Base-by-base conservation (phyloP, 2,329 filamentous ascomycete species). In the Plectosphaerella plurivora region DNA sequence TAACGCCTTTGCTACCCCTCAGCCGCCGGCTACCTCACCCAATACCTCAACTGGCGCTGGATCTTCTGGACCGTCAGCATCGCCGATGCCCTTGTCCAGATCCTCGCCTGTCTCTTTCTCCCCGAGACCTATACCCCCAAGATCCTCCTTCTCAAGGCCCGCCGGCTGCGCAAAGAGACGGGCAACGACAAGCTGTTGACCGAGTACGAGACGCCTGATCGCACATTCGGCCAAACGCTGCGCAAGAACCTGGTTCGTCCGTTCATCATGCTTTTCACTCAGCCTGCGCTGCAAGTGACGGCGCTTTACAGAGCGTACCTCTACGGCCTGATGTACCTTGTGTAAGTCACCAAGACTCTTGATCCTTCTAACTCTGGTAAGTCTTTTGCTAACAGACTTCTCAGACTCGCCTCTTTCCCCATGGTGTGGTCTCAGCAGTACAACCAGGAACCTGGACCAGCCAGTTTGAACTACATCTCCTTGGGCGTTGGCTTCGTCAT, bases 281-380 rank as follows among this genome's bases (percentile, higher is more conserved):
- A 79, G 12, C 77, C 78, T 0, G 74, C 79, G 7, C 67, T 82
- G 9, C 70, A 79, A 45, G 63, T 78, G 2, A 70, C 80, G 3
- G 73, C 75, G 0, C 57, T 78, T 1, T 78, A 78, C 52, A 68
- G 77, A 10, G 73, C 75, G 0, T 71, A 79, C 22, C 61, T 78
- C 3, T 83, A 81, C 55, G 77, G 78, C 1, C 71, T 79, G n/a
- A 70, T 82, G 47, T 82, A 81, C 54, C 65, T 82, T 3, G 67
- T 81, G 55, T 67, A 58, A 59, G 66, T n/a, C 2, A 8, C 2
- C 20, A 20, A 20, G 11, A 11, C 9, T 7, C 2, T 24, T 2
- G 14, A 25, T 33, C 47, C 37, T 3, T 39, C 9, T 0, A 11
- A 33, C 1, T 11, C 14, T 2, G 18, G 28, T 8, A 36, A 14